Percentiles rank a stretch among this genome's conserved stretches.
These are phyloP conservation scores for Grigorovia jiainica DNA, from an alignment of 805 yeast genomes.

Conservation along the genomic window DNA sequence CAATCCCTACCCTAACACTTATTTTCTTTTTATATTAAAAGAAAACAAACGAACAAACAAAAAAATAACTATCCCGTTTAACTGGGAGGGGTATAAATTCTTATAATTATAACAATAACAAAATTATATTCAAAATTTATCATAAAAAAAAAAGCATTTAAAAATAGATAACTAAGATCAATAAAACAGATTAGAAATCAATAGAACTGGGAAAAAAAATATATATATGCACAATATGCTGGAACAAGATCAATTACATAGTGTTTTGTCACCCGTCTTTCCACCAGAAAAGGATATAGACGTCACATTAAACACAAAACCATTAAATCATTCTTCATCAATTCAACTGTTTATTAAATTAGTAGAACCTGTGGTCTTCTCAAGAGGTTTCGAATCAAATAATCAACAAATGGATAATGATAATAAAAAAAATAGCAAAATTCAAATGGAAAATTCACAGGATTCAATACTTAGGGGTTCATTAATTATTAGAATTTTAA, in stretches of 20 bases:
- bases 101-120: too few species aligned
- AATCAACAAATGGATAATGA: background rate
- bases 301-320: slow-evolving; percentile 32
- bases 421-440: slow-evolving; percentile 14
- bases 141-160: too few species aligned
- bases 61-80: too few species aligned
- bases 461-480: slow-evolving; percentile 81
- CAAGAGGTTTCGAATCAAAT: slow-evolving; percentile 64
- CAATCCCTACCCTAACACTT: too few species aligned
- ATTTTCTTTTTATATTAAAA: too few species aligned
- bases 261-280: slow-evolving; percentile 37
- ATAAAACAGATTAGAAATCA: background rate
- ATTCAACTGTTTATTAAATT: slow-evolving; percentile 63
- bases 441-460: slow-evolving; percentile 55
- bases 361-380: slow-evolving; percentile 70
- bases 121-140: too few species aligned
- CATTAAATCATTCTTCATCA: slow-evolving; percentile 52
- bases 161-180: too few species aligned
- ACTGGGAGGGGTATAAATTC: too few species aligned
- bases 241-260: slow-evolving; percentile 7
- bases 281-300: slow-evolving; percentile 45
- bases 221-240: background rate
- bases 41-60: too few species aligned
- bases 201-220: background rate
- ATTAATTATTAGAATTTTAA: slow-evolving; percentile 55